Evolutionary conservation across 1,284 basidiomycete genomes (phyloP), one percentile per base, ranked within the genome.

Genomic region (Caloboletus firmus): DNA sequence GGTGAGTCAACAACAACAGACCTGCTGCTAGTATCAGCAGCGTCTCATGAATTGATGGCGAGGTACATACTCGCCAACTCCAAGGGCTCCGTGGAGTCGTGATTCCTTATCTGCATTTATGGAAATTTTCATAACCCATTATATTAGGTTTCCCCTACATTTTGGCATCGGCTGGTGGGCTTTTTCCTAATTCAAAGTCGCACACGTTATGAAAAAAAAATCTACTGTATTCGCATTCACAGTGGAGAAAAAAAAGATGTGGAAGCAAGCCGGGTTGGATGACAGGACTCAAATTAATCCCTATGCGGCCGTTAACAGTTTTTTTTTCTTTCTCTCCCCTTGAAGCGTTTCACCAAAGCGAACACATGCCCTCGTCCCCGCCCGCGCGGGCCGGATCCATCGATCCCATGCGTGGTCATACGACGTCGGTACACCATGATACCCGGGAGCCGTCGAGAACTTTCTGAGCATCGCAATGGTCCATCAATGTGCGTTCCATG

Each of bases 31-130:
- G 18, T 7, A 53, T 63, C 48, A 51, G 17, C 24, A 18, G 37
- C 37, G 12, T 35, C 44, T 41, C 43, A 30, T 49, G 43, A 49
- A 44, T n/a, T 43, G 42, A 37, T 45, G 36, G 44, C n/a, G 45
- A 53, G 45, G 52, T 34, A 44, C 35, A 42, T 18, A 30, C 49
- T 22, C n/a, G 11, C 11, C 54, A 63, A 48, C 57, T 59, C 68
- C 68, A 70, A 56, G 63, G 58, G 59, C 41, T 63, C 64, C 66
- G 60, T 66, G 67, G 24, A 63, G 50, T 45, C 32, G 34, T 17
- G 20, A 37, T 51, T 18, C 41, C 30, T 26, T 20, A 40, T 49
- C 37, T 35, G 17, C 28, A 6, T 5, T n/a, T 20, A 28, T 47
- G 28, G 45, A 30, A 30, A 6, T 7, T 47, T 45, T 47, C 40